phyloP scores from a whole-genome alignment of 108 stramenopile species.

The Thalassiosira profunda region DNA sequence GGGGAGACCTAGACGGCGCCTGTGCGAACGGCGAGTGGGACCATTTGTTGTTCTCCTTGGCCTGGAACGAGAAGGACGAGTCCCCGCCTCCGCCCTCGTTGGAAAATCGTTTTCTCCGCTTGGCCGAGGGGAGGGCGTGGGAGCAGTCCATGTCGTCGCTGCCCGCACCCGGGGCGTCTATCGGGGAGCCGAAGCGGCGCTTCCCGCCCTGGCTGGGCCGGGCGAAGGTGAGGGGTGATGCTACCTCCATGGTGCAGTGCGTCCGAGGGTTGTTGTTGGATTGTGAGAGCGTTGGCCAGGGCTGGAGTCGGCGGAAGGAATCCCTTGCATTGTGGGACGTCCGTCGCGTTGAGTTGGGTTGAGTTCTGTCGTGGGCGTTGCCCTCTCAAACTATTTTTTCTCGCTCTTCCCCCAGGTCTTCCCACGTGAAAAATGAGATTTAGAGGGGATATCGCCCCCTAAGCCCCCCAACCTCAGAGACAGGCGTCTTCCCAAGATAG shows the following conservation, averaged over 20 bases:
- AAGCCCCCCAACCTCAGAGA: too few species aligned
- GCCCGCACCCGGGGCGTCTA: slow-evolving; percentile 38
- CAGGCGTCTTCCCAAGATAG: too few species aligned
- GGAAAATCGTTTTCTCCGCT: slow-evolving; percentile 57
- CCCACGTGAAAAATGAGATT: too few species aligned
- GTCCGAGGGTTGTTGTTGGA: neutral
- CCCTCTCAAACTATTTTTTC: too few species aligned
- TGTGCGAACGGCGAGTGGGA: slow-evolving; percentile 15
- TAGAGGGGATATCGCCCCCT: too few species aligned
- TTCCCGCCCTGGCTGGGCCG: slow-evolving; percentile 53
- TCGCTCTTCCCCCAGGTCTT: too few species aligned
- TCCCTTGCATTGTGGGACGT: too few species aligned
- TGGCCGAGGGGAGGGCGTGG: slow-evolving; percentile 55
- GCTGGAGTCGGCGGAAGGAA: too few species aligned
- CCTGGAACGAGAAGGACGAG: slow-evolving; percentile 43
- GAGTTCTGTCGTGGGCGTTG: too few species aligned
- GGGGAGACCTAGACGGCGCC: slow-evolving; percentile 5
- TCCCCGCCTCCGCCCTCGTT: slow-evolving; percentile 37
- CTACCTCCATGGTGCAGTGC: slow-evolving; percentile 68
- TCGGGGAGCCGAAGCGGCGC: slow-evolving; percentile 62
- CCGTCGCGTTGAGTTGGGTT: too few species aligned
- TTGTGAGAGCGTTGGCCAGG: too few species aligned
- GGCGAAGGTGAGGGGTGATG: slow-evolving; percentile 66
- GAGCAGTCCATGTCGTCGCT: slow-evolving; percentile 31
- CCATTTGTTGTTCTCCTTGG: slow-evolving; percentile 30